Evolutionary conservation across 306 rosid species (phyloP).

Genomic region (Lathyrus tuberosus): DNA sequence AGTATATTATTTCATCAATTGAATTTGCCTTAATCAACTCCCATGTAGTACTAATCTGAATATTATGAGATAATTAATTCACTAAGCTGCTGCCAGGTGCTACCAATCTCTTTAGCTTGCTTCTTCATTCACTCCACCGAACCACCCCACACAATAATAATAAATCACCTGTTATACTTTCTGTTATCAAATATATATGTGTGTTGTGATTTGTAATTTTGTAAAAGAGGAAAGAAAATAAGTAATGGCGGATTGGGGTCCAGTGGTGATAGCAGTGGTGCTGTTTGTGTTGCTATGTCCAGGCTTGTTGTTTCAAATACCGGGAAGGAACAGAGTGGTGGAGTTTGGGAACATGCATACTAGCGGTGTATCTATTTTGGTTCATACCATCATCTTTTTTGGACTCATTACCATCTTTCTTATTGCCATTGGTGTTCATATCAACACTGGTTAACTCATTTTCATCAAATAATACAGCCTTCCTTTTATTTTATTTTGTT

Average conservation of each 20-base stretch:
- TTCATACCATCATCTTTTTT: constrained; percentile 68
- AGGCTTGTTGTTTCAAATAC: constrained; percentile 65
- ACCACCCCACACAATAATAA: neutral
- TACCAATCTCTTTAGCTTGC: constrained; percentile 12
- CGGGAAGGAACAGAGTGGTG: constrained; percentile 56
- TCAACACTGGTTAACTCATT: constrained; percentile 49
- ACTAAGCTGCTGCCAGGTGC: neutral
- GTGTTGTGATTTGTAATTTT: neutral
- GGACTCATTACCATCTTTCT: constrained; percentile 71
- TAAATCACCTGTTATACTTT: neutral
- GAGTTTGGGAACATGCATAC: constrained; percentile 68
- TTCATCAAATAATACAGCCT: neutral
- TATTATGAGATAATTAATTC: neutral
- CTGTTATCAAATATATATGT: neutral
- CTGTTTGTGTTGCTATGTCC: constrained; percentile 68
- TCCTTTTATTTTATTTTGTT: neutral
- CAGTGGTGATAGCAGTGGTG: constrained; percentile 75
- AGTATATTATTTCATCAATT: neutral
- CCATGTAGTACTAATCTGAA: neutral
- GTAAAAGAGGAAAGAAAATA: neutral
- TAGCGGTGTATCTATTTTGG: constrained; percentile 54
- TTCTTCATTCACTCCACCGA: neutral
- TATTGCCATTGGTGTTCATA: constrained; percentile 66
- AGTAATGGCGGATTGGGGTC: constrained; percentile 77
- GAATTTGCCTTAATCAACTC: neutral